Evolutionary conservation across 805 yeast genomes (phyloP).

Genomic region (Phaffomyces thermotolerans): DNA sequence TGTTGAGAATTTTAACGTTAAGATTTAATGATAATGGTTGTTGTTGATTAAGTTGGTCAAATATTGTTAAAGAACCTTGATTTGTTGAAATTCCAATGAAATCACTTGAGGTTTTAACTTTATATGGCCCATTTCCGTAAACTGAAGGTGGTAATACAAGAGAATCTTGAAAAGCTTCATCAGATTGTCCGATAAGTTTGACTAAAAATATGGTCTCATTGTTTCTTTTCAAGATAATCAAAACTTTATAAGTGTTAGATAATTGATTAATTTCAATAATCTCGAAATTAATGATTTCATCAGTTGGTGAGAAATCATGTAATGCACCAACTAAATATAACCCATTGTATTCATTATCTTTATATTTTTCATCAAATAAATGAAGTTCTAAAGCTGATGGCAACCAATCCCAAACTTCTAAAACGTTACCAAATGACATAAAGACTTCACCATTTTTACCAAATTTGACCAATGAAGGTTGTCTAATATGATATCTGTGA

Average conservation of each 20-base stretch:
- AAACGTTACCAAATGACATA: constrained; percentile 19
- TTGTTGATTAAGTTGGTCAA: constrained; percentile 13
- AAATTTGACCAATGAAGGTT: constrained; percentile 19
- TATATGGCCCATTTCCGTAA: constrained; percentile 20
- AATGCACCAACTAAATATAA: constrained; percentile 25
- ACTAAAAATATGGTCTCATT: constrained; percentile 10
- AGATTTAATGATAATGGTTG: constrained; percentile 13
- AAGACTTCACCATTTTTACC: constrained; percentile 34
- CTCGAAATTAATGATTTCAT: constrained; percentile 16
- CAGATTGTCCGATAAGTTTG: constrained; percentile 18
- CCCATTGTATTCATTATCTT: constrained; percentile 7
- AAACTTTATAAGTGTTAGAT: constrained; percentile 18
- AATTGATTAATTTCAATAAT: constrained; percentile 23
- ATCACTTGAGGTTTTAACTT: constrained; percentile 12
- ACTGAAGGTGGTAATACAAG: constrained; percentile 24
- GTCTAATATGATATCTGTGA: background rate
- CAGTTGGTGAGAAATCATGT: constrained; percentile 7
- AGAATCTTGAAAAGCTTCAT: constrained; percentile 4
- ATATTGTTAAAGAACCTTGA: constrained; percentile 24
- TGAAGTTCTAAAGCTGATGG: constrained; percentile 19
- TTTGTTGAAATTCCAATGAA: constrained; percentile 23
- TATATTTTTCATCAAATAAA: background rate
- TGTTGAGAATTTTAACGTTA: constrained; percentile 19
- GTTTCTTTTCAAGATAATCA: constrained; percentile 4
- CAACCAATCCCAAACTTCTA: constrained; percentile 37